Percentiles rank a stretch among this genome's conserved stretches.
Evolutionary conservation across 345 rosid genomes (phyloP).

Genomic region (Melaleuca alternifolia): DNA sequence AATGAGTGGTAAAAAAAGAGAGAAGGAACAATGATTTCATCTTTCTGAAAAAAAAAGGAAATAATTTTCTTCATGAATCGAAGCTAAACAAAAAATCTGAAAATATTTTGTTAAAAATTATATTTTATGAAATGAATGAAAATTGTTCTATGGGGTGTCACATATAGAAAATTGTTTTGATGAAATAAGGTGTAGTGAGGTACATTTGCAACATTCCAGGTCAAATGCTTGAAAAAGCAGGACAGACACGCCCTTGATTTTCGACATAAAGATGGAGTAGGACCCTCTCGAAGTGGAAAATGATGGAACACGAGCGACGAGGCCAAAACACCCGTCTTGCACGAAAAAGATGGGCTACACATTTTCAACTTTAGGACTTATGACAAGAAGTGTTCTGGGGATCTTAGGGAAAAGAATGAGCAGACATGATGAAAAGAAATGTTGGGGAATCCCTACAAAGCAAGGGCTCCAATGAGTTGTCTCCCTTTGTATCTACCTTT

Average conservation of each 20-base stretch:
- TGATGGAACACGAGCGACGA: neutral
- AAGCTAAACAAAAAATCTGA: too few species aligned
- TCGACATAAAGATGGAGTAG: neutral
- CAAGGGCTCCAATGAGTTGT: neutral
- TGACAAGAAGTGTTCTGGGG: neutral
- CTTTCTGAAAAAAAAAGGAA: too few species aligned
- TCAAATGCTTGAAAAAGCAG: neutral
- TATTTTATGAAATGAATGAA: too few species aligned
- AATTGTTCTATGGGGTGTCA: neutral
- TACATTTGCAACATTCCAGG: neutral
- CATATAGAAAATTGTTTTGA: neutral
- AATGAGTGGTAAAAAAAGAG: too few species aligned
- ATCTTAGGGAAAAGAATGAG: neutral
- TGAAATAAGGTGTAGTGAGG: neutral
- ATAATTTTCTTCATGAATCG: too few species aligned
- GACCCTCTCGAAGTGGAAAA: neutral
- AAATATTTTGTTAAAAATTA: too few species aligned
- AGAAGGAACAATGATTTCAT: too few species aligned
- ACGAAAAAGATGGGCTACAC: neutral
- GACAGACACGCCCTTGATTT: neutral
- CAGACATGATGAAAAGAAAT: neutral
- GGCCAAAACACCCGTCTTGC: neutral
- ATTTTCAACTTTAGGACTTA: neutral
- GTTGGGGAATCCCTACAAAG: neutral
- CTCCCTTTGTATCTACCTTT: neutral